A percentile compares a stretch with the other conserved stretches of the same genome.
These are phyloP conservation scores for Kregervanrija fluxuum DNA, from an alignment of 805 yeast species.

Conservation along the genomic window DNA sequence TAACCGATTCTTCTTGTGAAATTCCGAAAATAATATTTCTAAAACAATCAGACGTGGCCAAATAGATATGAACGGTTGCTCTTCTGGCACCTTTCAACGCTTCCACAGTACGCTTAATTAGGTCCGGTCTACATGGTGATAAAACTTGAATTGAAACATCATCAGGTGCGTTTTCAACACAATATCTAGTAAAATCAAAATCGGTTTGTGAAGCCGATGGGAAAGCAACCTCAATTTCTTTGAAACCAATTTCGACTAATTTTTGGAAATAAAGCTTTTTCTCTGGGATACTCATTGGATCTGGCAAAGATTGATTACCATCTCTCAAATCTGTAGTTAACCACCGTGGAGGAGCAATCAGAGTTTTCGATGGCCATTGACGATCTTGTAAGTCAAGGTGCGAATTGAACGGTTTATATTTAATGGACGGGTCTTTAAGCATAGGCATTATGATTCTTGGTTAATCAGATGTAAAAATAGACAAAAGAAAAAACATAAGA, in stretches of 20 bases:
- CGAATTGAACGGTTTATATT: slow-evolving; percentile 53
- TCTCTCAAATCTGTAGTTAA: slow-evolving; percentile 76
- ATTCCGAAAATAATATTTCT: slow-evolving; percentile 64
- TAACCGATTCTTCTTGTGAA: slow-evolving; percentile 50
- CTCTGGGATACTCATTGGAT: slow-evolving; percentile 79
- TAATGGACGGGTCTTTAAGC: slow-evolving; percentile 54
- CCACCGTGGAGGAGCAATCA: slow-evolving; percentile 71
- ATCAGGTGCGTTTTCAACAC: slow-evolving; percentile 65
- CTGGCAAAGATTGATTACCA: slow-evolving; percentile 81
- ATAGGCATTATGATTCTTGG: slow-evolving; percentile 20
- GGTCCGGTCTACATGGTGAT: slow-evolving; percentile 69
- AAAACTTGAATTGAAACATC: slow-evolving; percentile 75
- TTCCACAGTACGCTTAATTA: slow-evolving; percentile 66
- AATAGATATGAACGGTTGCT: slow-evolving; percentile 70
- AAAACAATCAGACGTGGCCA: slow-evolving; percentile 72
- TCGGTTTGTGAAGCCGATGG: slow-evolving; percentile 77
- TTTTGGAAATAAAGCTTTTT: slow-evolving; percentile 64
- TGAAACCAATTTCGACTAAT: slow-evolving; percentile 66
- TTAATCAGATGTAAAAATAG: neutral
- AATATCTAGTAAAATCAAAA: slow-evolving; percentile 72
- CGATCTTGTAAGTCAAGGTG: slow-evolving; percentile 49
- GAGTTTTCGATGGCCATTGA: slow-evolving; percentile 58
- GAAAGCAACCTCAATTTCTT: slow-evolving; percentile 78
- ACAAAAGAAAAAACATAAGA: neutral
- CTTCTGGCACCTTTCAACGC: slow-evolving; percentile 64